phyloP scores from a whole-genome alignment of 345 rosid species.

The Sonneratia alba region DNA sequence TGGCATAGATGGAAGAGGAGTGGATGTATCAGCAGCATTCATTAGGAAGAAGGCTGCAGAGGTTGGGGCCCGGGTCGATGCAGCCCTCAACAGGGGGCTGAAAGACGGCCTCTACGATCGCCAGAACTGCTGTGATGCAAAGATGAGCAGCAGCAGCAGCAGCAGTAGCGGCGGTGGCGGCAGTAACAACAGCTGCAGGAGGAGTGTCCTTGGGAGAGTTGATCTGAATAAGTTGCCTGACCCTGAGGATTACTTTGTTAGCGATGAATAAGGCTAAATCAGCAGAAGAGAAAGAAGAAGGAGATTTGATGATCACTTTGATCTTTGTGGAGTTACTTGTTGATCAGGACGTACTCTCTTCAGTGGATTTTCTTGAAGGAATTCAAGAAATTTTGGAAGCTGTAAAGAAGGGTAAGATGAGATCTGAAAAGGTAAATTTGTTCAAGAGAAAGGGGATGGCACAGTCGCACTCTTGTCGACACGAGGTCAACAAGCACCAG shows the following conservation, averaged over 20 bases:
- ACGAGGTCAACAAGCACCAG: too few species aligned
- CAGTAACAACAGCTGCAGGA: constrained; percentile 28
- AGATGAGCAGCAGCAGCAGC: constrained; percentile 3
- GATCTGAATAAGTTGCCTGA: constrained; percentile 92
- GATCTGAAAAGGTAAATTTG: too few species aligned
- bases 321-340: background rate
- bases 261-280: background rate
- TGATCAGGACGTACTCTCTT: too few species aligned
- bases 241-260: constrained; percentile 46
- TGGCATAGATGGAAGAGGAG: constrained; percentile 17
- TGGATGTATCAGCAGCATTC: constrained; percentile 73
- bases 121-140: background rate
- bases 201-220: constrained; percentile 49
- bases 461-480: too few species aligned
- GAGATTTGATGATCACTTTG: background rate
- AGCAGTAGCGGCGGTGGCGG: too few species aligned
- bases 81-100: constrained; percentile 18
- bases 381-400: background rate
- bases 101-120: background rate
- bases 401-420: background rate
- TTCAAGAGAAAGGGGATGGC: too few species aligned
- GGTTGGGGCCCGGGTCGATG: constrained; percentile 92
- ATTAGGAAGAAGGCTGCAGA: constrained; percentile 85
- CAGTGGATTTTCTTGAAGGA: background rate
- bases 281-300: background rate